Percentiles rank a stretch among this genome's conserved stretches.
These are phyloP conservation scores for Fusarium sp. DNA, from an alignment of 2,329 filamentous ascomycete species.

Conservation along the genomic window DNA sequence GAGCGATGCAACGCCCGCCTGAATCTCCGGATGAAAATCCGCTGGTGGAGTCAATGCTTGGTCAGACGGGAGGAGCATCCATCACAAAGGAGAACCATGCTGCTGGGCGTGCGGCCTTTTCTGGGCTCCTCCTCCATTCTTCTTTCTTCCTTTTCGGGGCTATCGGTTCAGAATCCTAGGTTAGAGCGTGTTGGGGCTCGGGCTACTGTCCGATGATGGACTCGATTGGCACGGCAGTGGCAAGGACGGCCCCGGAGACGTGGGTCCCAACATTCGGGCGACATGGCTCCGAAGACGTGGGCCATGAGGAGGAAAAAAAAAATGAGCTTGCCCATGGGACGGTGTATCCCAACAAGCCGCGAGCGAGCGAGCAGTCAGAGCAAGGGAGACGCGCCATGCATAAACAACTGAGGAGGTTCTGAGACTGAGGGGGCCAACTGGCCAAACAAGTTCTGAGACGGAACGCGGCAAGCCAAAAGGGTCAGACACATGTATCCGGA, in stretches of 20 bases:
- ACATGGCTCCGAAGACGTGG: conserved; percentile 23
- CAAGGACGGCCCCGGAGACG: conserved; percentile 35
- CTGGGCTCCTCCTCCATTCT: conserved; percentile 34
- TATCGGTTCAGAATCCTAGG: conserved; percentile 37
- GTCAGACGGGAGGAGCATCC: background rate
- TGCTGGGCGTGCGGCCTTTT: conserved; percentile 42
- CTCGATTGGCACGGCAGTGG: conserved; percentile 46
- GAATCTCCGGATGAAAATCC: conserved; percentile 40
- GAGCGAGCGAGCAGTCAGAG: conserved; percentile 2
- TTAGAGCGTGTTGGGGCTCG: conserved; percentile 43
- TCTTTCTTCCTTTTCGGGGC: conserved; percentile 24
- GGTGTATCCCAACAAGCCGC: conserved; percentile 32
- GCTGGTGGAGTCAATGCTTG: conserved; percentile 33
- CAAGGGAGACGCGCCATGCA: conserved; percentile 13
- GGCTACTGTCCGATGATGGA: conserved; percentile 44
- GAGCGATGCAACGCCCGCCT: conserved; percentile 12
- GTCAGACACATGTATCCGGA: conserved; percentile 20
- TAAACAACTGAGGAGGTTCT: background rate
- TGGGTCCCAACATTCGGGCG: conserved; percentile 39
- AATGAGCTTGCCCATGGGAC: conserved; percentile 8
- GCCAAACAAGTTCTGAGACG: conserved; percentile 5
- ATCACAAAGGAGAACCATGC: conserved; percentile 1
- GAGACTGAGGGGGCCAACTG: background rate
- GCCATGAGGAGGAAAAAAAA: conserved; percentile 9
- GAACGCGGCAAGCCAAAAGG: conserved; percentile 16